These are phyloP conservation scores for Ehretia macrophylla DNA, from an alignment of 257 asterid species.

Conservation along the genomic window DNA sequence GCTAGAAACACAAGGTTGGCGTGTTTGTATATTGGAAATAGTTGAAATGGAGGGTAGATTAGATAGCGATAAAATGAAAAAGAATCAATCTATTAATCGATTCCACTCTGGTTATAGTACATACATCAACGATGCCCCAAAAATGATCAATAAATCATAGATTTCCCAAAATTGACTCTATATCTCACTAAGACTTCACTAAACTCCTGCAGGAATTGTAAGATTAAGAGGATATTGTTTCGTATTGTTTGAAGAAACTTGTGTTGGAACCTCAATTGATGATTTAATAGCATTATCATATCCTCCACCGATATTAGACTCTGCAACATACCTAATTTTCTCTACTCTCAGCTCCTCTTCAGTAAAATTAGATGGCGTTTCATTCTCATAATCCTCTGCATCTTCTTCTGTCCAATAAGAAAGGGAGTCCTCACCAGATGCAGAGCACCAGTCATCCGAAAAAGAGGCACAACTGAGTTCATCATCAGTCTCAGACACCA, in stretches of 20 bases:
- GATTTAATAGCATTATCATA: slow-evolving; percentile 26
- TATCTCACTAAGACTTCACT: slow-evolving; percentile 24
- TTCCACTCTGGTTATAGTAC: slow-evolving; percentile 16
- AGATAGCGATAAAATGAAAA: neutral
- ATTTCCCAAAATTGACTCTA: slow-evolving; percentile 26
- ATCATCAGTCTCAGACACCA: slow-evolving; percentile 47
- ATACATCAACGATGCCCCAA: slow-evolving; percentile 16
- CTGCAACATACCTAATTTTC: slow-evolving; percentile 17
- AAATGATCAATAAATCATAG: slow-evolving; percentile 22
- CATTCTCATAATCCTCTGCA: slow-evolving; percentile 26
- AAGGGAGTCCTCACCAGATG: slow-evolving; percentile 37
- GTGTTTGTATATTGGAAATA: no score
- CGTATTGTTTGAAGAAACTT: no score
- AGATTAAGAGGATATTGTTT: slow-evolving; percentile 50
- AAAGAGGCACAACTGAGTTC: slow-evolving; percentile 27
- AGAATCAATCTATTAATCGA: slow-evolving; percentile 25
- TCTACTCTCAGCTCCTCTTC: slow-evolving; percentile 31
- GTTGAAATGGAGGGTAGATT: neutral
- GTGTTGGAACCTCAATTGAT: slow-evolving; percentile 21
- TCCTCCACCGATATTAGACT: slow-evolving; percentile 27
- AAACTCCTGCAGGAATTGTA: slow-evolving; percentile 56
- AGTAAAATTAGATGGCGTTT: slow-evolving; percentile 23
- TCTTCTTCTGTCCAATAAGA: slow-evolving; percentile 53
- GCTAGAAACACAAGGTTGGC: no score
- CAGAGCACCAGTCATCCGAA: slow-evolving; percentile 31